Percentiles rank a stretch among this genome's conserved stretches.
These are phyloP conservation scores for Aethionema arabicum DNA, from an alignment of 345 rosid species.

Conservation along the genomic window DNA sequence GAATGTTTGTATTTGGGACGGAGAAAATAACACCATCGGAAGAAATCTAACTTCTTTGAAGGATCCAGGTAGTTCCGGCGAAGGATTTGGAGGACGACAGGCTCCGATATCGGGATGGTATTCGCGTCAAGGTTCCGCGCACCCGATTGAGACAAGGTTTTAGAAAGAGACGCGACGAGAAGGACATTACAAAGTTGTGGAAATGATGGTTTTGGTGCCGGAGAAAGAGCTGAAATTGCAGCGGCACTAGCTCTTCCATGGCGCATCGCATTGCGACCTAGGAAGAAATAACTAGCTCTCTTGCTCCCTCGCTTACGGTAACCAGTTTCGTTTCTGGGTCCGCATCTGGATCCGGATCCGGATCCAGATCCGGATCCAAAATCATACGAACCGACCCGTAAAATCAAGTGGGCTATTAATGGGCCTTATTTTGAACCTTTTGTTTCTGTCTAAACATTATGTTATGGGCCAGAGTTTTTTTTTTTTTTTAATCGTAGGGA, in stretches of 20 bases:
- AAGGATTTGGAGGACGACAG: conserved; percentile 67
- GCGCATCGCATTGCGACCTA: conserved; percentile 31
- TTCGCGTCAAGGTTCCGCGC: conserved; percentile 59
- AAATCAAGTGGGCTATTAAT: no score
- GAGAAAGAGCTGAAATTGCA: conserved; percentile 23
- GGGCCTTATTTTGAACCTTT: no score
- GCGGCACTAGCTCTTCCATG: conserved; percentile 35
- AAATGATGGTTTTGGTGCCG: conserved; percentile 26
- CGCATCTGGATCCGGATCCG: no score
- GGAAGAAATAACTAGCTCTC: neutral
- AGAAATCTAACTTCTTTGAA: conserved; percentile 61
- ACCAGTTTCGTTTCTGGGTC: no score
- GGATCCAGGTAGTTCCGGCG: conserved; percentile 52
- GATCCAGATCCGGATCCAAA: no score
- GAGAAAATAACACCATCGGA: conserved; percentile 49
- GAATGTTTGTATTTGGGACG: conserved; percentile 61
- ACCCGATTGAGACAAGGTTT: conserved; percentile 60
- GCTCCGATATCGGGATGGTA: conserved; percentile 55
- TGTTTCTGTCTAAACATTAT: no score
- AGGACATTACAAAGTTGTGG: conserved; percentile 53
- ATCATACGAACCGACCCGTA: no score
- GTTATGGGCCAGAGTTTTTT: no score
- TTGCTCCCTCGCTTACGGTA: no score
- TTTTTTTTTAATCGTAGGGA: no score
- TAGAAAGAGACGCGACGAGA: conserved; percentile 58